phyloP scores from a whole-genome alignment of 768 basidiomycete species.

The Russula griseocarnosa region DNA sequence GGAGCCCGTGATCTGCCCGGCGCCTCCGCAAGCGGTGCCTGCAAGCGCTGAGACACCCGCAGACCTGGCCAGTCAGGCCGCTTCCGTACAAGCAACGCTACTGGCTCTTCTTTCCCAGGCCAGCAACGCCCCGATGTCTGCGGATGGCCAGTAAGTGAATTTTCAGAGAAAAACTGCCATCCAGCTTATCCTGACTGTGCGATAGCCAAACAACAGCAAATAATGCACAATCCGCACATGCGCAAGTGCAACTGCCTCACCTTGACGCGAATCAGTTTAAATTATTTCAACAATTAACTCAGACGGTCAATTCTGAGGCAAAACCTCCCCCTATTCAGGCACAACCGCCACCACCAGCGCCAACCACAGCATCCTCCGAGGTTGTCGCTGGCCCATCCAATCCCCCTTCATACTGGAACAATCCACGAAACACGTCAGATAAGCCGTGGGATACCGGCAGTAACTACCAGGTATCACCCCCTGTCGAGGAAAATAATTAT shows the following conservation, averaged over 20 bases:
- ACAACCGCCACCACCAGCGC: constrained; percentile 29
- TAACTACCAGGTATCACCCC: constrained; percentile 47
- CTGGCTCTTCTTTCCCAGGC: constrained; percentile 69
- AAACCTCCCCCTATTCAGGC: constrained; percentile 2
- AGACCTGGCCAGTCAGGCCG: constrained; percentile 24
- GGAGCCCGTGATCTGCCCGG: constrained; percentile 21
- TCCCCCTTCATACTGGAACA: constrained; percentile 14
- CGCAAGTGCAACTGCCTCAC: constrained; percentile 35
- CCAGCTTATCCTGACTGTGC: constrained; percentile 8
- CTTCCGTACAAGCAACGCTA: constrained; percentile 58
- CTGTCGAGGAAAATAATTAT: constrained; percentile 50
- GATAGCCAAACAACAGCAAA: constrained; percentile 63
- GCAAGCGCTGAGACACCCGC: constrained; percentile 34
- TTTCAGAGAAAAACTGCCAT: constrained; percentile 3
- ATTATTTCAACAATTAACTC: constrained; percentile 72
- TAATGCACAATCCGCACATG: constrained; percentile 36
- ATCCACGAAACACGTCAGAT: constrained; percentile 33
- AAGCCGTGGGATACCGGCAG: constrained; percentile 52
- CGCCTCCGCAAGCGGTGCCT: constrained; percentile 27
- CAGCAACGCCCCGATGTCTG: constrained; percentile 42
- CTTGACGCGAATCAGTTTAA: constrained; percentile 59
- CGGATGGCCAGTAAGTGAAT: constrained; percentile 39
- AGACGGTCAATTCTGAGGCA: constrained; percentile 42
- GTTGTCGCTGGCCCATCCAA: constrained; percentile 17
- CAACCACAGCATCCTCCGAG: constrained; percentile 7